These are phyloP conservation scores for Lachnellula willkommii DNA, from an alignment of 2,329 filamentous ascomycete genomes.

Conservation along the genomic window DNA sequence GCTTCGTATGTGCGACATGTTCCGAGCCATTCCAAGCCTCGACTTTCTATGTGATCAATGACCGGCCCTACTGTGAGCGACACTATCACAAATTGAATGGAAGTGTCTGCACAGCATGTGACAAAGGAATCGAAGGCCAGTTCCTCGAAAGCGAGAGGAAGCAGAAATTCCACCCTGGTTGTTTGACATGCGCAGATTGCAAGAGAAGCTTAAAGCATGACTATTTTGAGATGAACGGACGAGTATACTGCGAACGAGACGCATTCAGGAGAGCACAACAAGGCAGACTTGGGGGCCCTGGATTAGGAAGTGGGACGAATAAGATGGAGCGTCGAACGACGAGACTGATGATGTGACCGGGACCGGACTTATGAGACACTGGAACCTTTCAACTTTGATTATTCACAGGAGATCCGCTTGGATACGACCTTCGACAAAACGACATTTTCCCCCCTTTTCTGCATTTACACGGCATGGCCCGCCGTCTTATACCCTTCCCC, in stretches of 20 bases:
- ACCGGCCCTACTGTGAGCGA: conserved; percentile 82
- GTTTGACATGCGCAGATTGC: conserved; percentile 81
- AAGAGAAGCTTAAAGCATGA: conserved; percentile 68
- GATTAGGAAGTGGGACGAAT: conserved; percentile 19
- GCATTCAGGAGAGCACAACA: conserved; percentile 44
- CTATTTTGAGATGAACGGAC: conserved; percentile 83
- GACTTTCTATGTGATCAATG: conserved; percentile 86
- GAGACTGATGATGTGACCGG: conserved; percentile 41
- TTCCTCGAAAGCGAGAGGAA: conserved; percentile 78
- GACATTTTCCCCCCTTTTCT: conserved; percentile 1
- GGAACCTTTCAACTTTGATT: neutral
- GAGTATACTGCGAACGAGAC: conserved; percentile 81
- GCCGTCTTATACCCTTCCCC: conserved; percentile 17
- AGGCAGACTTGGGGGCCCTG: conserved; percentile 16
- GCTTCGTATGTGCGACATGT: conserved; percentile 88
- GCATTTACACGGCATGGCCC: conserved; percentile 16
- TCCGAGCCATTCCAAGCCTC: conserved; percentile 73
- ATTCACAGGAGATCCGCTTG: neutral
- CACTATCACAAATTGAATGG: conserved; percentile 92
- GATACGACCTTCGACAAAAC: conserved; percentile 1
- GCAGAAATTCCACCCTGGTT: conserved; percentile 80
- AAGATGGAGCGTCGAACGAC: conserved; percentile 44
- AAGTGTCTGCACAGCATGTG: conserved; percentile 75
- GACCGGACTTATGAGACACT: conserved; percentile 3
- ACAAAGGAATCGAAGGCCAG: conserved; percentile 83